phyloP scores from a whole-genome alignment of 2,329 filamentous ascomycete genomes.

The Trichoderma simmonsii region DNA sequence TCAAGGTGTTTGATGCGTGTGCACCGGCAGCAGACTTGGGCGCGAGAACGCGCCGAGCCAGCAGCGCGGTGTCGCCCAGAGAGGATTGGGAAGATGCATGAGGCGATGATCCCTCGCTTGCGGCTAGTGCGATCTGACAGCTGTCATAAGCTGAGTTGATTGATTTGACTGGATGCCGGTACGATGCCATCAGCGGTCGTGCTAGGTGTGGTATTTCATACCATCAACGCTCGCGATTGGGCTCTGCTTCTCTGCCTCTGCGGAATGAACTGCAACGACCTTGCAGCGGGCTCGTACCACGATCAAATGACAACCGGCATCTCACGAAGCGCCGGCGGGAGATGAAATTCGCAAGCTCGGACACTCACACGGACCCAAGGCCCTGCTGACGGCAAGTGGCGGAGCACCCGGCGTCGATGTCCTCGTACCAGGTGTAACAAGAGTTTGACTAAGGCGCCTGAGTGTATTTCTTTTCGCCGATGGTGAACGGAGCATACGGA shows the following conservation, averaged over 20 bases:
- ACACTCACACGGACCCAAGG: not conserved
- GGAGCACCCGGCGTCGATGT: not conserved
- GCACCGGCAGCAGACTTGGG: not conserved
- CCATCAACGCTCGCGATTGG: not conserved
- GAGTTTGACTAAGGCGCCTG: not conserved
- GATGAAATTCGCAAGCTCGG: not conserved
- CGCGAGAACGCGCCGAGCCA: constrained; percentile 7
- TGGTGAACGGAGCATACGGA: not conserved
- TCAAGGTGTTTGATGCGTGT: not conserved
- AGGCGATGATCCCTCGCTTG: constrained; percentile 12
- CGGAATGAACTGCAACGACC: not conserved
- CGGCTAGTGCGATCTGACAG: constrained; percentile 6
- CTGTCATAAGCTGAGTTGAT: not conserved
- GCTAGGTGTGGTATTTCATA: not conserved
- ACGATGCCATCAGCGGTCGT: not conserved
- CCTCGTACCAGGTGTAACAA: not conserved
- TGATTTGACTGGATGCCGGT: not conserved
- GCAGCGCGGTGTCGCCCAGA: not conserved
- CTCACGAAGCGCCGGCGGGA: not conserved
- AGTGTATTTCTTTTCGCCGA: not conserved
- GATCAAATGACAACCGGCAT: not conserved
- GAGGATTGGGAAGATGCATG: not conserved
- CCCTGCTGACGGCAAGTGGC: not conserved
- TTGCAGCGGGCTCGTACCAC: not conserved
- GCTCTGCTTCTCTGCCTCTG: not conserved